phyloP scores from a whole-genome alignment of 768 basidiomycete species.

The Psilocybe tampanensis region DNA sequence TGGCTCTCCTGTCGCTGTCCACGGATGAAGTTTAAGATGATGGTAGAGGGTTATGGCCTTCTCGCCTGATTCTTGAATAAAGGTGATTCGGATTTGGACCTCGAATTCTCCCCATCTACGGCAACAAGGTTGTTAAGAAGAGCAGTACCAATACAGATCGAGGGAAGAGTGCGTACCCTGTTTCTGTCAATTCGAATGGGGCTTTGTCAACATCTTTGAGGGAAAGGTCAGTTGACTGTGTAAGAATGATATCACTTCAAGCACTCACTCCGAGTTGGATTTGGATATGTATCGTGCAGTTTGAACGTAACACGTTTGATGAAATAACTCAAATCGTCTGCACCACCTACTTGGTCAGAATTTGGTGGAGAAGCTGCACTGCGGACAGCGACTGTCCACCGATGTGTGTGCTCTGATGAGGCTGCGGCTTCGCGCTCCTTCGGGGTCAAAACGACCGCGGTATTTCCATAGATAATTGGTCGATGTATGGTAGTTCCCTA shows the following conservation, averaged over 20 bases:
- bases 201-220: slow-evolving; percentile 85
- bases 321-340: slow-evolving; percentile 88
- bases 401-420: slow-evolving; percentile 84
- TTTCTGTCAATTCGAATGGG: slow-evolving; percentile 95
- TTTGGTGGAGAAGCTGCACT: slow-evolving; percentile 78
- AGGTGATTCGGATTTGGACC: slow-evolving; percentile 88
- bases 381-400: slow-evolving; percentile 95
- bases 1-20: slow-evolving; percentile 65
- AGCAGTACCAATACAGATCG: neutral
- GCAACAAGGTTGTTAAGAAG: neutral
- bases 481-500: slow-evolving; percentile 88
- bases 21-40: slow-evolving; percentile 94
- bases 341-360: slow-evolving; percentile 82
- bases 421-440: slow-evolving; percentile 64
- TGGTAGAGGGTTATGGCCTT: slow-evolving; percentile 89
- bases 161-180: slow-evolving; percentile 62
- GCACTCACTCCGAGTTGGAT: slow-evolving; percentile 80
- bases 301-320: slow-evolving; percentile 98
- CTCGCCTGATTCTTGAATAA: slow-evolving; percentile 87
- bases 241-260: slow-evolving; percentile 11
- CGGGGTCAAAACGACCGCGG: slow-evolving; percentile 73
- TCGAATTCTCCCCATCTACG: slow-evolving; percentile 99
- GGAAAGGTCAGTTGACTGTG: neutral
- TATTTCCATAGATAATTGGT: slow-evolving; percentile 96
- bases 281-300: slow-evolving; percentile 94